Percentiles rank a stretch among this genome's conserved stretches.
Conservation (phyloP, 495 filamentous ascomycete species). For the Neurospora sp. region DNA sequence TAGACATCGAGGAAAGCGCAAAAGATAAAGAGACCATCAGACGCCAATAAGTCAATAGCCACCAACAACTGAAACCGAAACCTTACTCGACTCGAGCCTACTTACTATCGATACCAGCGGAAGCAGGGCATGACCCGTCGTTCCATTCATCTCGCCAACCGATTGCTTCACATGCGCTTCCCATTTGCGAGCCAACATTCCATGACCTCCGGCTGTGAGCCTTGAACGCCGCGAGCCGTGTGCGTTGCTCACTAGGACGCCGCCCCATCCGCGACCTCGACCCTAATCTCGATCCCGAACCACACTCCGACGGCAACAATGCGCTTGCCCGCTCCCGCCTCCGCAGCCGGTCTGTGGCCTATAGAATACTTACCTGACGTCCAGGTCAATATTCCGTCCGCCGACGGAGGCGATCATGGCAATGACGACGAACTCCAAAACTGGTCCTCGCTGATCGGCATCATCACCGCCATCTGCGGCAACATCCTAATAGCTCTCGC, state of each 20-base stretch:
- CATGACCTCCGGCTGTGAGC: not conserved
- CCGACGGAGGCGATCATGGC: conserved; percentile 28
- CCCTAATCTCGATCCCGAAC: not conserved
- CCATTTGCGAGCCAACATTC: not conserved
- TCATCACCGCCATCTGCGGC: conserved; percentile 79
- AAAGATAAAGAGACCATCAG: not conserved
- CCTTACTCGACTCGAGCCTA: not conserved
- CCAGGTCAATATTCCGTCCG: not conserved
- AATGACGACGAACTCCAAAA: conserved; percentile 44
- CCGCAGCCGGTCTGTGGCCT: not conserved
- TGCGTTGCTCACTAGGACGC: not conserved
- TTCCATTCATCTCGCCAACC: not conserved
- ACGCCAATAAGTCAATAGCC: not conserved
- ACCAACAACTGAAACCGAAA: not conserved
- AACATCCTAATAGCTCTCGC: conserved; percentile 91
- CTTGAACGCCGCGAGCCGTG: not conserved
- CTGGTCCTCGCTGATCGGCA: conserved; percentile 92
- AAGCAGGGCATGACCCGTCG: not conserved
- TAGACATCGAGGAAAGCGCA: not conserved
- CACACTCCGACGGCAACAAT: not conserved
- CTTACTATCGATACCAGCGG: not conserved
- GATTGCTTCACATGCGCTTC: not conserved
- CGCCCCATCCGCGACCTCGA: not conserved
- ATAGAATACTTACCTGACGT: not conserved
- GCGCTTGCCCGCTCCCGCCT: not conserved